Percentiles rank a stretch among this genome's conserved stretches.
phyloP scores from a whole-genome alignment of 169 alveolate species.

The Neospora caninum region DNA sequence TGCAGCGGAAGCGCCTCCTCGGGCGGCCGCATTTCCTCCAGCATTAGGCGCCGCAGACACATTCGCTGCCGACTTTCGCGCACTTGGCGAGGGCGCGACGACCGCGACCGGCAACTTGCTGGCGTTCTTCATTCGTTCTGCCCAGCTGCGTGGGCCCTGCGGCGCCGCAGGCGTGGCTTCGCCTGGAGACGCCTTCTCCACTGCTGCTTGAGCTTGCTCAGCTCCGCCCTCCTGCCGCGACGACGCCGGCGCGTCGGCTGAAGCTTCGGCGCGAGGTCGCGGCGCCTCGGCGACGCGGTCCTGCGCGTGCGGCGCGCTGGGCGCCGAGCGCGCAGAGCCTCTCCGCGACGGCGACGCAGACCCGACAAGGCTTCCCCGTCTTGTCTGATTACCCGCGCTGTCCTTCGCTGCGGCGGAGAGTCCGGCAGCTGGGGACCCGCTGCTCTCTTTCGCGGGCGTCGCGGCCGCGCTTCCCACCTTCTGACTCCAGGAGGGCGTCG shows the following conservation, averaged over 20 bases:
- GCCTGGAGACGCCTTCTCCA: background rate
- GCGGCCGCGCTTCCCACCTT: slow-evolving; percentile 5
- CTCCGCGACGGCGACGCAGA: background rate
- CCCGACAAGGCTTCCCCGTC: background rate
- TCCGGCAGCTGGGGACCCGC: background rate
- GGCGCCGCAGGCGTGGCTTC: background rate
- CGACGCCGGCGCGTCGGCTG: background rate
- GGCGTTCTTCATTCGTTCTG: slow-evolving; percentile 37
- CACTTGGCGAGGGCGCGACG: background rate
- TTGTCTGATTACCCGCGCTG: background rate
- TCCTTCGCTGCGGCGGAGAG: background rate
- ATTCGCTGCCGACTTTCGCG: background rate
- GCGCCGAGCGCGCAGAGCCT: background rate
- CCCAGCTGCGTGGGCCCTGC: slow-evolving; percentile 41
- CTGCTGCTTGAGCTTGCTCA: background rate
- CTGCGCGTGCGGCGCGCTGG: background rate
- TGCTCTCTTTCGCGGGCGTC: background rate
- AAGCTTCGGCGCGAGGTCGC: too few relatives aligned
- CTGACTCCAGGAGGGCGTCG: slow-evolving; percentile 36
- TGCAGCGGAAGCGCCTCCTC: background rate
- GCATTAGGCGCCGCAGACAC: background rate
- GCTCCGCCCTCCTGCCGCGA: background rate
- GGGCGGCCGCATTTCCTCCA: background rate
- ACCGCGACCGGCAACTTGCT: background rate
- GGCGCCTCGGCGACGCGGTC: background rate